Percentiles rank a stretch among this genome's conserved stretches.
Conservation (phyloP, 306 rosid genomes). For the Ormosia emarginata region DNA sequence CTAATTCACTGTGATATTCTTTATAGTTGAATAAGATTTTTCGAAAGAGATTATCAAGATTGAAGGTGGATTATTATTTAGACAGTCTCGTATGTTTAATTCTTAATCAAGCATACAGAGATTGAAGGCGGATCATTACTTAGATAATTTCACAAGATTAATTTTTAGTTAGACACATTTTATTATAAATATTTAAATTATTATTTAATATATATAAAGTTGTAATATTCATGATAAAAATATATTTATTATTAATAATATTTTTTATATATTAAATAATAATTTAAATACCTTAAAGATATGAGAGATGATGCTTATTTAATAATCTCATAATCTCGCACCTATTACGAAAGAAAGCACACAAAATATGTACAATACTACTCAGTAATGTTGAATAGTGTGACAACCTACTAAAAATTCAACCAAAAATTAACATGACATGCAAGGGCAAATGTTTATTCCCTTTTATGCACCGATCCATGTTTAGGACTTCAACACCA, state of each 20-base stretch:
- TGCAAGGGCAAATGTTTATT: neutral
- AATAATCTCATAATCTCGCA: too few species aligned
- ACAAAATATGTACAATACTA: neutral
- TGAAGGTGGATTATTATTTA: neutral
- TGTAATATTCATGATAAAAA: too few species aligned
- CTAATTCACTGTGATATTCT: neutral
- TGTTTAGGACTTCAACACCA: constrained; percentile 50
- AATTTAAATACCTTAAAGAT: too few species aligned
- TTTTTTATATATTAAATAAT: too few species aligned
- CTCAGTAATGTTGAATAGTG: neutral
- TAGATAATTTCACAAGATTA: too few species aligned
- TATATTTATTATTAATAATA: too few species aligned
- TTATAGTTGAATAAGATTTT: neutral
- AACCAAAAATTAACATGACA: neutral
- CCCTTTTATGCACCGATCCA: neutral
- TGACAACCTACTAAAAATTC: constrained; percentile 1
- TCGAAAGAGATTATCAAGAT: neutral
- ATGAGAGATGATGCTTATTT: too few species aligned
- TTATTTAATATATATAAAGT: too few species aligned
- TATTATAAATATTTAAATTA: too few species aligned
- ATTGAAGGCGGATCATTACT: too few species aligned
- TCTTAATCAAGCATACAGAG: too few species aligned
- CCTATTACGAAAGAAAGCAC: neutral
- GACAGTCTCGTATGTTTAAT: neutral
- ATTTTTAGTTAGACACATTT: too few species aligned